Evolutionary conservation across 192 early-diverging fungal species (phyloP).

Genomic region (Obelidium mucronatum): DNA sequence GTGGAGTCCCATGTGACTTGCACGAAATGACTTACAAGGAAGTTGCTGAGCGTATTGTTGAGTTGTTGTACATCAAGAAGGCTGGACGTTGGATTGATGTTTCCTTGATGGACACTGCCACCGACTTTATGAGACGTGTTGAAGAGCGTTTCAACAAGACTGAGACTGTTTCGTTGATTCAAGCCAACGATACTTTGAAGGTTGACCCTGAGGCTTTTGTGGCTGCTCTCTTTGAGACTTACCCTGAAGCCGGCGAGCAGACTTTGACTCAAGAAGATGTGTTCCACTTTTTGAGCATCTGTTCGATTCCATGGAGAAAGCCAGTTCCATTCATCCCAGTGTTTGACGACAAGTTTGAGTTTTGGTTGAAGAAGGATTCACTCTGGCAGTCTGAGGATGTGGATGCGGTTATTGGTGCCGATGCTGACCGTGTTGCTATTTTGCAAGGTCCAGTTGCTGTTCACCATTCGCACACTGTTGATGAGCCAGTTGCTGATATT

Average conservation of each 20-base stretch:
- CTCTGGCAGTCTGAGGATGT: conserved; percentile 91
- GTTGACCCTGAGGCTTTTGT: conserved; percentile 68
- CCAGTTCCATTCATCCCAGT: conserved; percentile 90
- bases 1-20: conserved; percentile 76
- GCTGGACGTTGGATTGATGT: conserved; percentile 82
- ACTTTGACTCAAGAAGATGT: conserved; percentile 86
- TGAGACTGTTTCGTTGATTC: conserved; percentile 66
- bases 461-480: conserved; percentile 70
- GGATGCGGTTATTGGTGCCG: conserved; percentile 82
- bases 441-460: conserved; percentile 90
- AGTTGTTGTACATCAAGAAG: conserved; percentile 78
- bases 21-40: conserved; percentile 95
- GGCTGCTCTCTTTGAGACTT: conserved; percentile 71
- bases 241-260: conserved; percentile 73
- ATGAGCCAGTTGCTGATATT: conserved; percentile 91
- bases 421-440: conserved; percentile 83
- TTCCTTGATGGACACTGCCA: conserved; percentile 70
- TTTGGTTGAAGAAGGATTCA: conserved; percentile 90
- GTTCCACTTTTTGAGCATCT: conserved; percentile 79
- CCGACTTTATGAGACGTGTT: conserved; percentile 82
- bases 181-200: conserved; percentile 67
- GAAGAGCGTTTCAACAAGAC: conserved; percentile 85
- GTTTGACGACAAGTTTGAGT: conserved; percentile 87
- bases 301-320: conserved; percentile 80
- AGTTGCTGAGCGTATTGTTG: conserved; percentile 81